Evolutionary conservation across 1,284 basidiomycete species (phyloP), one percentile per base, ranked within the genome.

Genomic region (Tilletia horrida): DNA sequence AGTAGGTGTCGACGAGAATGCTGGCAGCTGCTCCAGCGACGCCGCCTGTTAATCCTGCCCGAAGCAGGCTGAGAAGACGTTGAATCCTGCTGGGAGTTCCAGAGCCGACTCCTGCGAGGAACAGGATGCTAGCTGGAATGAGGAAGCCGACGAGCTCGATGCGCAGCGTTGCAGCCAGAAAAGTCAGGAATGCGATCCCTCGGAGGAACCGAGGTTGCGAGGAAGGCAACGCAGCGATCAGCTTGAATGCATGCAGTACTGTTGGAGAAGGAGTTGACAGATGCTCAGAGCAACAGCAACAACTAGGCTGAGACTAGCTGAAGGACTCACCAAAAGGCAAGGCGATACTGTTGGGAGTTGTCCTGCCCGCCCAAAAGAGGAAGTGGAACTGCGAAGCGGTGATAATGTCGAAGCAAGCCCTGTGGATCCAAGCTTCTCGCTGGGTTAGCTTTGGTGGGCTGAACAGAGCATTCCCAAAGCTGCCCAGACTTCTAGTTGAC

Each of bases 271-370:
- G 8, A 21, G 2, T 21, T 11, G 50, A n/a, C 11, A 64, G 7
- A 45, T 25, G 44, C 35, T 62, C 11, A 59, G 31, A 18, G 66
- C 25, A 1, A 42, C 25, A 14, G 2, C 0, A 42, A 23, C 47
- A 40, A 29, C 9, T 21, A 47, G 4, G 4, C 16, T 29, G 29
- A 61, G 25, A 44, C 43, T 50, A 23, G 79, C 86, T 64, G 72
- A 93, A 92, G 89, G 64, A 89, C 50, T 21, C 8, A 87, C 9
- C 50, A 52, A 52, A 52, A 14, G 90, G 85, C 21, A 95, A 84
- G 2, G 93, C 93, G 71, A 93, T 88, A 87, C 93, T 94, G 82
- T 99, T 99, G 0, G 95, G 94, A 16, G 97, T 84, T 0, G 95
- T 96, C 59, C 95, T 85, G 2, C 92, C 88, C 83, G 92, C 90